Base-by-base conservation (phyloP, 495 filamentous ascomycete genomes). In the Cryomyces antarcticus region DNA sequence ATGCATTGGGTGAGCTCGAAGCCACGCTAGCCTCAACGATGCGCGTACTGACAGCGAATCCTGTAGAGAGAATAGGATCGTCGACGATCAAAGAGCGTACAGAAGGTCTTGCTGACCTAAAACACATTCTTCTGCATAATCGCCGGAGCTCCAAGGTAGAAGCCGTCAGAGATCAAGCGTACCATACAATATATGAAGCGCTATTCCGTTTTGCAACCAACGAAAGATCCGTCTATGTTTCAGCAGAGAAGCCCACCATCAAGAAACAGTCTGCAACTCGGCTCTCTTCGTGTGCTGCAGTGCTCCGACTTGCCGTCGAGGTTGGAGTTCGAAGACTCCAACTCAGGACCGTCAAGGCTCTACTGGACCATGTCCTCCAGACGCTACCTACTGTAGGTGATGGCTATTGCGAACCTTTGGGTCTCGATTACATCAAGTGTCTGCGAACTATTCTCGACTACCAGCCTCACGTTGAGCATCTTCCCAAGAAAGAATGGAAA, bases 321-420 rank as follows among this genome's bases (percentile, higher is more conserved):
- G 66, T 74, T 38, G 79, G 79, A 17, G 63, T 80, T 37, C 58
- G 61, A 41, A 78, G 73, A 44, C 52, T 96, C 46, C 78, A 75
- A 55, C 61, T 62, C 38, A 92, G 84, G 54, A 84, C 85, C 3
- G 70, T 87, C 28, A 74, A 75, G 47, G 71, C 82, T 4, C 57
- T 94, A 28, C 64, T 86, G 45, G 77, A 84, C 38, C 86, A 93
- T 57, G 78, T 96, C 45, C 74, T 70, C 13, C 74, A 95, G 48
- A 76, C 71, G 34, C 63, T 96, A 34, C 72, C 72, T 9, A 63
- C 66, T 4, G 59, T 71, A 3, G 71, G 76, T 31, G 72, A 70
- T 13, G 69, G 72, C 9, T 75, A 80, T 52, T 72, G 75, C 44
- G 70, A 77, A 42, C 81, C 82, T n/a, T 62, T 96, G 2, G 62